A percentile compares a stretch with the other conserved stretches of the same genome.
Conservation (phyloP, 2,329 filamentous ascomycete species). For the Cadophora sp. region DNA sequence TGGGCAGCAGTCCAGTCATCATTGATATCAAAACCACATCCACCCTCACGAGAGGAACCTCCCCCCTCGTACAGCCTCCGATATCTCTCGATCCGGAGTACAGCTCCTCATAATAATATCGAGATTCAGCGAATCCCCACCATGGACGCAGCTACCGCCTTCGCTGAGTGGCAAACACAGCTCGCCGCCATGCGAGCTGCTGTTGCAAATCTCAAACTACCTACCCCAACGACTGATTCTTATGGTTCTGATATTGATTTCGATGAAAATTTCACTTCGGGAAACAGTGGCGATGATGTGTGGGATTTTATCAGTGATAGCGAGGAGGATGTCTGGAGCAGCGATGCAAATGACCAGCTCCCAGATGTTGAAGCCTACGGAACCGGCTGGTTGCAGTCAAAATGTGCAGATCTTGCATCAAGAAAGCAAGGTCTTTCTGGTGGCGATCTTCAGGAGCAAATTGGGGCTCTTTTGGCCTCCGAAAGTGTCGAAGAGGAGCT, state of each 20-base stretch:
- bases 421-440: slow-evolving; percentile 71
- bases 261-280: slow-evolving; percentile 63
- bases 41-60: not conserved
- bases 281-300: slow-evolving; percentile 77
- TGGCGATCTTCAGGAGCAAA: slow-evolving; percentile 77
- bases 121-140: slow-evolving; percentile 33
- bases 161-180: slow-evolving; percentile 83
- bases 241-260: slow-evolving; percentile 66
- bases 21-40: slow-evolving; percentile 1
- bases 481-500: slow-evolving; percentile 78
- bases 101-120: not conserved
- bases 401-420: slow-evolving; percentile 70
- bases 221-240: slow-evolving; percentile 48
- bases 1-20: no score
- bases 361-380: slow-evolving; percentile 31
- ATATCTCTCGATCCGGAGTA: not conserved
- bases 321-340: slow-evolving; percentile 70
- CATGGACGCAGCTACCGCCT: slow-evolving; percentile 45
- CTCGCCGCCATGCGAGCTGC: slow-evolving; percentile 86
- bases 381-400: slow-evolving; percentile 72
- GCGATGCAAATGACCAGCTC: slow-evolving; percentile 54
- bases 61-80: not conserved
- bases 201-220: slow-evolving; percentile 73
- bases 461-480: slow-evolving; percentile 76
- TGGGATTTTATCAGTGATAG: slow-evolving; percentile 84